Evolutionary conservation across 306 rosid genomes (phyloP), one percentile per base, ranked within the genome.

Genomic region (Alnus glutinosa): DNA sequence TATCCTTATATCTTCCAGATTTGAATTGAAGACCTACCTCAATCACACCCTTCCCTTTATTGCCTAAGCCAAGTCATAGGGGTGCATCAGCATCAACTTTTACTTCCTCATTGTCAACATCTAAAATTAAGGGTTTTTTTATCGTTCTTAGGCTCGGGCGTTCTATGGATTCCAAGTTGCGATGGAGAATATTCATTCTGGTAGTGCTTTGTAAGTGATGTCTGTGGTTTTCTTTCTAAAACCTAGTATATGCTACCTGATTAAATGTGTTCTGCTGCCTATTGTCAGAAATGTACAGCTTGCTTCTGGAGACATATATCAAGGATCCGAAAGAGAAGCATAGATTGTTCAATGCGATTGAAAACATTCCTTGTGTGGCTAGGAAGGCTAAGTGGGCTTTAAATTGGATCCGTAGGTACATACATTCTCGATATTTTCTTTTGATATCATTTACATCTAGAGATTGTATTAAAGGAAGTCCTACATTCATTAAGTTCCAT

Each of bases 121-220:
- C 81, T 81, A 83, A 89, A 70, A 44, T 76, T 47, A 37, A 42
- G 61, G 36, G 46, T 83, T 55, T 42, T 39, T 57, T 79, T 39
- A 7, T 81, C 75, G 59, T 77, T 73, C 73, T 30, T 85, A 92
- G 98, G 94, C 96, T 88, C 90, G 97, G 61, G 97, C 98, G 47
- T 94, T 94, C 80, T 94, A 92, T 76, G 96, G 97, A 75, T 92
- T 94, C 87, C 98, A 94, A 80, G 91, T 94, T 78, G 98, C 97
- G 69, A 92, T 92, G 89, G 98, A 94, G 88, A 94, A 94, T 87
- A 86, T 94, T 80, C 98, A 94, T 83, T 94, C 97, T 51, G 98
- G 97, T 94, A 89, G 70, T 78, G 79, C 74, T 77, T 74, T 44
- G 58, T 73, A 47, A 42, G 77, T 44, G 74, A 48, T 64, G 48